These are phyloP conservation scores for Neurospora discreta DNA, from an alignment of 495 filamentous ascomycete species.

Conservation along the genomic window DNA sequence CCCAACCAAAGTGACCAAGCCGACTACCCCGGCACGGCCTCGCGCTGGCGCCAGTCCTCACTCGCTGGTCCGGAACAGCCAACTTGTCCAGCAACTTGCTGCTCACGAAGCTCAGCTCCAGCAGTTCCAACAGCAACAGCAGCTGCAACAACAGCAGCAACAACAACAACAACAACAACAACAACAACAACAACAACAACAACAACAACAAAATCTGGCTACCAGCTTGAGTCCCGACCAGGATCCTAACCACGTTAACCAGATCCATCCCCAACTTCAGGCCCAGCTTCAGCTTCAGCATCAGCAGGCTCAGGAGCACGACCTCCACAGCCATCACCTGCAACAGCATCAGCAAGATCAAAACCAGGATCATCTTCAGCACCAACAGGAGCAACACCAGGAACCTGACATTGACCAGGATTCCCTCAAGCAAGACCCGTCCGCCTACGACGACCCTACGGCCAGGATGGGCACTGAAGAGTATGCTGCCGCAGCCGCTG, in stretches of 20 bases:
- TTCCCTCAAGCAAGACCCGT: constrained; percentile 41
- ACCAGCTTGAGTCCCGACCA: constrained; percentile 4
- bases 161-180: not conserved
- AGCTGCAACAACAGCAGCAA: constrained; percentile 1
- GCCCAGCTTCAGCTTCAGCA: constrained; percentile 10
- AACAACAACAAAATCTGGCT: not conserved
- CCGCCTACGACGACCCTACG: constrained; percentile 38
- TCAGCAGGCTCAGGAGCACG: constrained; percentile 24
- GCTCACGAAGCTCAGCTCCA: not conserved
- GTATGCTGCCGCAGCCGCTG: constrained; percentile 27
- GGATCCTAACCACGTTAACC: not conserved
- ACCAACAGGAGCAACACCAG: not conserved
- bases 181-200: not conserved
- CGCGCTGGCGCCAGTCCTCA: constrained; percentile 15
- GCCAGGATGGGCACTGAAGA: constrained; percentile 30
- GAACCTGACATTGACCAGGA: constrained; percentile 44
- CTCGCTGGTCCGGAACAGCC: not conserved
- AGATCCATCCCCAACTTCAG: constrained; percentile 7
- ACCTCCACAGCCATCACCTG: not conserved
- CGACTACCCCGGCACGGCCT: constrained; percentile 19
- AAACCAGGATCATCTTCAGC: not conserved
- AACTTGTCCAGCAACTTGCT: constrained; percentile 7
- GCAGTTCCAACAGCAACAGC: not conserved
- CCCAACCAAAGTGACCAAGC: constrained; percentile 33
- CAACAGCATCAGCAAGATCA: not conserved